Base-by-base conservation (phyloP, 192 early-diverging fungal species). In the Podila clonocystis region DNA sequence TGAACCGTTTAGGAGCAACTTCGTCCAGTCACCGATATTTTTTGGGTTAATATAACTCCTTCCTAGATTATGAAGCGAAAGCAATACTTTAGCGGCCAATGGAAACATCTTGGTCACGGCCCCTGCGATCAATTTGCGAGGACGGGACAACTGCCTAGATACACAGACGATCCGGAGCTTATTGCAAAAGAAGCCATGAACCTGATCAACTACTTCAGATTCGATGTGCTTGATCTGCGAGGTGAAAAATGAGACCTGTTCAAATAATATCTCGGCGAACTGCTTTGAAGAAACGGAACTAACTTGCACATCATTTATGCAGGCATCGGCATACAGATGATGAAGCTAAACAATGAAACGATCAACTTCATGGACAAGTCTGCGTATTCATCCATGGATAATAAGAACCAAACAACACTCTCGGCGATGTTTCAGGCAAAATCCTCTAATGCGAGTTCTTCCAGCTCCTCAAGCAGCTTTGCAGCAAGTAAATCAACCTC, bases 91-190 rank as follows among this genome's bases (percentile, higher is more conserved):
- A 82, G 72, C 0, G 87, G 86, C 55, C 82, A 88, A 0, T 77
- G 29, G 31, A 94, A 93, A 48, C 87, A 90, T 61, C 68, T 94
- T 29, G 93, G 93, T 0, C 89, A 91, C 71, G 93, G 93, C 4
- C 75, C 86, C 22, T 89, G 88, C 26, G 92, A 94, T 66, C 86
- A 71, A 29, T 82, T 90, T 65, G 85, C 86, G 26, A 88, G 87
- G 59, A 88, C 89, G 7, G 79, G 70, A 30, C 75, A 82, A 22
- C 48, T 92, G 9, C 75, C 83, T 15, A 63, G 65, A 15, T 80
- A 84, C 65, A 91, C 90, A 13, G 77, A 87, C 62, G 86, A 89
- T 58, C 59, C 69, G n/a, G 74, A 73, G 7, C 50, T 84, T 19
- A 86, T 91, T 28, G 64, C 58, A 8, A 68, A 66, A 9, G 77